Percentiles rank a stretch among this genome's conserved stretches.
These are phyloP conservation scores for Russula earlei DNA, from an alignment of 768 basidiomycete genomes.

Conservation along the genomic window DNA sequence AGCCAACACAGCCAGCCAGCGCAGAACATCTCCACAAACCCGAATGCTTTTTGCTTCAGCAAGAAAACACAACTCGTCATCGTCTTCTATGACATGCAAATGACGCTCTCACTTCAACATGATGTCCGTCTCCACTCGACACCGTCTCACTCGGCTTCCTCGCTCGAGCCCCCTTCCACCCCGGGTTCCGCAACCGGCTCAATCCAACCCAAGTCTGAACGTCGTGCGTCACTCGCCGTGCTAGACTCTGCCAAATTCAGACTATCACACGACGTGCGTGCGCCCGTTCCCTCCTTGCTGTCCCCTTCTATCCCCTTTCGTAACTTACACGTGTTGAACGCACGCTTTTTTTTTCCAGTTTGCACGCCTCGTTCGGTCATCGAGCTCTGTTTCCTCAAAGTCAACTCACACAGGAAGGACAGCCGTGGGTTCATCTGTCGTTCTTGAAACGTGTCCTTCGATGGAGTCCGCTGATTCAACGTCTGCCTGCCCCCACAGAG, in stretches of 20 bases:
- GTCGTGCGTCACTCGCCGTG: slow-evolving; percentile 25
- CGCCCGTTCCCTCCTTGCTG: slow-evolving; percentile 20
- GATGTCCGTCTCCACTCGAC: background rate
- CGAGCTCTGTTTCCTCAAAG: slow-evolving; percentile 18
- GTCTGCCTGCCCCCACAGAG: slow-evolving; percentile 13
- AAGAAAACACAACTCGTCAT: too few relatives aligned
- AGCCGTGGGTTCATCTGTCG: slow-evolving; percentile 11
- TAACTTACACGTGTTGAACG: slow-evolving; percentile 31
- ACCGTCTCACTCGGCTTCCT: slow-evolving; percentile 12
- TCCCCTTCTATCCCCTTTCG: slow-evolving; percentile 19
- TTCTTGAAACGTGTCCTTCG: slow-evolving; percentile 6
- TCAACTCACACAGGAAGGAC: slow-evolving; percentile 16
- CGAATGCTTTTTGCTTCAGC: too few relatives aligned
- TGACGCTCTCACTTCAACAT: background rate
- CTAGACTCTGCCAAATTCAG: slow-evolving; percentile 29
- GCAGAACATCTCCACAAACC: too few relatives aligned
- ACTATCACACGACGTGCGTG: slow-evolving; percentile 29
- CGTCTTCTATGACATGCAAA: background rate
- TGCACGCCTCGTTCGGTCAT: slow-evolving; percentile 19
- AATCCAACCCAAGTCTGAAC: slow-evolving; percentile 16
- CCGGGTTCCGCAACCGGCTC: slow-evolving; percentile 2
- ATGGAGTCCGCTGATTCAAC: slow-evolving; percentile 1
- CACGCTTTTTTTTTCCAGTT: slow-evolving; percentile 20
- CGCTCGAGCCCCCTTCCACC: slow-evolving; percentile 22
- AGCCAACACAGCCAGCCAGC: too few relatives aligned